Evolutionary conservation across 495 filamentous ascomycete species (phyloP), one percentile per base, ranked within the genome.

Genomic region (Hyaloscypha bicolor): DNA sequence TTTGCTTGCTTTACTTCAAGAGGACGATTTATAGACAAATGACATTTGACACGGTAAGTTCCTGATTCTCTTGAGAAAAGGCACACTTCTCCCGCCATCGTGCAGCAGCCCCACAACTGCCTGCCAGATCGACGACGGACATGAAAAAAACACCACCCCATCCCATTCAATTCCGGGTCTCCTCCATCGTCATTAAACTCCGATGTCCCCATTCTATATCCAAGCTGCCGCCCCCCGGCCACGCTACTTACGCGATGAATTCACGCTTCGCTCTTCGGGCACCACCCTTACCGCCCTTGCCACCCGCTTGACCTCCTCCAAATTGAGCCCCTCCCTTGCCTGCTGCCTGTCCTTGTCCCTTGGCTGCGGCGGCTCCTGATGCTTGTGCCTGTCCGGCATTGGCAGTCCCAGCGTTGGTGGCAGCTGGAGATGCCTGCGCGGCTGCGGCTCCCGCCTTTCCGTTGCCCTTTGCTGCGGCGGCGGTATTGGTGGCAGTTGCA

Each of bases 231-330:
- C 52, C 42, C 42, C 45, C 51, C 29, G 21, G 11, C 21, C 9
- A 12, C 12, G 22, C 1, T 31, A 30, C 65, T 67, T 69, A 73
- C 32, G 62, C 71, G 52, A 73, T 73, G 71, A 70, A 73, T 32
- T 67, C 29, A 2, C 71, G 67, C 19, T 55, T 55, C 25, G 45
- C 60, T 63, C 65, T 61, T 48, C 69, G 62, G 51, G 21, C 48
- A 12, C 59, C 33, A 25, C 14, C 57, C 63, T 55, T 67, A 32
- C 29, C 67, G 21, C 52, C 60, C 8, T 58, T 63, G 16, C 21
- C 60, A 21, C 6, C 48, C 21, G 48, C 61, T 12, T 21, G 25
- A 25, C 2, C 53, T 19, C 52, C 51, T 21, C 30, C 62, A 25
- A 1, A 1, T 37, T 37, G 52, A 51, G 53, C 31, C 58, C 6